phyloP scores from a whole-genome alignment of 441 rosid species.

The Gossypium schwendimanii region DNA sequence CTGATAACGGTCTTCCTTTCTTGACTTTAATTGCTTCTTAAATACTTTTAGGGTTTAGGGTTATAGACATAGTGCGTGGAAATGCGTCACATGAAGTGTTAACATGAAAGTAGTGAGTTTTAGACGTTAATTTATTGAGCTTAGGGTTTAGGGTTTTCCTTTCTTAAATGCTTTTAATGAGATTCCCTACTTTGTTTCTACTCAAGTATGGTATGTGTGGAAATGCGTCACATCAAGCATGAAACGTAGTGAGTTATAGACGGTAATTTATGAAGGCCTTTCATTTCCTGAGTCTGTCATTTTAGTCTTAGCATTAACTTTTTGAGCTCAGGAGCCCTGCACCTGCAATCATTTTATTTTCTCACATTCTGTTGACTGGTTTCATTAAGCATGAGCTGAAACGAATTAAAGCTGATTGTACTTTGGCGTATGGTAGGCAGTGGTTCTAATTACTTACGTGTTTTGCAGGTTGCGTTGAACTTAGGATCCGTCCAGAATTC shows the following conservation, averaged over 20 bases:
- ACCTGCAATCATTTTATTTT: background rate
- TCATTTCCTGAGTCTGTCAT: background rate
- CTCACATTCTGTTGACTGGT: background rate
- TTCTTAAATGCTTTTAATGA: too few species aligned
- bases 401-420: background rate
- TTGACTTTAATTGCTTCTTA: background rate
- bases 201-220: background rate
- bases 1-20: background rate
- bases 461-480: constrained; percentile 70
- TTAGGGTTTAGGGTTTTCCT: too few species aligned
- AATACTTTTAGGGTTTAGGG: background rate
- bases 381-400: background rate
- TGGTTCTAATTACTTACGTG: constrained; percentile 11
- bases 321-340: background rate
- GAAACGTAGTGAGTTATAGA: background rate
- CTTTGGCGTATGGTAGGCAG: background rate
- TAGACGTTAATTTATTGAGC: background rate
- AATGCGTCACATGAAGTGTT: too few species aligned
- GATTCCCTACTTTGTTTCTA: background rate
- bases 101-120: background rate
- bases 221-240: background rate
- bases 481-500: constrained; percentile 72
- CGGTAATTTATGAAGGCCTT: background rate
- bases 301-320: background rate
- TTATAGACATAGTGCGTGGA: too few species aligned